Evolutionary conservation across 768 basidiomycete species (phyloP), one percentile per base, ranked within the genome.

Genomic region (Pleurotus citrinopileatus): DNA sequence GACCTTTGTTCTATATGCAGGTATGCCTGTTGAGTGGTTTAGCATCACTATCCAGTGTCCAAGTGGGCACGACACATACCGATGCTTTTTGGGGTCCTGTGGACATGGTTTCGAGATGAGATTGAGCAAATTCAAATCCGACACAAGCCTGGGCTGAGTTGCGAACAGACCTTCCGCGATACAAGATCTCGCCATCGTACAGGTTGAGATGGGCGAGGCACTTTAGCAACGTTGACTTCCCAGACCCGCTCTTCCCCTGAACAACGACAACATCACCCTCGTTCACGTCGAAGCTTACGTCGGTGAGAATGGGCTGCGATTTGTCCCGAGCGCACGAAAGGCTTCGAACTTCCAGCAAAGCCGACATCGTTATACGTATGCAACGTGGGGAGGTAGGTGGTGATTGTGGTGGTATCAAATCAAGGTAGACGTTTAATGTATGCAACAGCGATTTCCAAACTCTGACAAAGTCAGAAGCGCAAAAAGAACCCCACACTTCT

Each of bases 221-320:
- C 67, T 94, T 95, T 42, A 95, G 67, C 48, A 96, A 70, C 0
- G 92, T 93, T 1, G 86, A 84, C 65, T 88, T 89, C 47, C 92
- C 94, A 17, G 80, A 80, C 7, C 94, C 94, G 57, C 86, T 89
- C 60, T 80, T 82, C 8, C 92, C 94, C 55, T 83, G 86, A n/a
- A 95, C 62, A 13, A 92, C 74, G 36, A 94, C 57, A 26, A 94
- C 75, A 60, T 94, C 91, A 7, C 89, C 86, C 65, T 85, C 79
- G 44, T 86, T 73, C 25, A 94, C 73, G 4, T 69, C 65, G 42
- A 94, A 79, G 55, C 73, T 78, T 13, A 91, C 71, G 52, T 81
- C 71, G n/a, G 77, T 69, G 63, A 91, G 87, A 53, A 90, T 73
- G 1, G 70, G 64, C 38, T 75, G 69, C 9, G 76, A 77, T 32